These are phyloP conservation scores for Corylus heterophylla DNA, from an alignment of 306 rosid genomes.

Conservation along the genomic window DNA sequence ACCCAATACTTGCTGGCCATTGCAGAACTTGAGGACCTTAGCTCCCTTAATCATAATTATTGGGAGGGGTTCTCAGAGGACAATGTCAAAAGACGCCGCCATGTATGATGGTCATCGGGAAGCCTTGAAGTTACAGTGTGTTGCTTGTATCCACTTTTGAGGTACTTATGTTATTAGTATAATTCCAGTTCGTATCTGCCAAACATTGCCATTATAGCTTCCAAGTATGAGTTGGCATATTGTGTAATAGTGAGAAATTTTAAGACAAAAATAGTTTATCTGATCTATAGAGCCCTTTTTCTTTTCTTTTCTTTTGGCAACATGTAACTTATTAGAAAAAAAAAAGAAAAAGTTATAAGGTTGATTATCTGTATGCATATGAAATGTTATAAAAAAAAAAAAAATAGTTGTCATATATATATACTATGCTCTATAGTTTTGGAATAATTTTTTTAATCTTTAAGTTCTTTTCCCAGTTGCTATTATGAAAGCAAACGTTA, in stretches of 20 bases:
- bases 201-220: not conserved
- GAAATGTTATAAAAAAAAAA: not conserved
- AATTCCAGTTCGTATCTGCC: not conserved
- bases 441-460: not conserved
- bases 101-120: constrained; percentile 26
- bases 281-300: not conserved
- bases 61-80: constrained; percentile 75
- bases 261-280: not conserved
- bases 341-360: not conserved
- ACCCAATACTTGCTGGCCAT: constrained; percentile 86
- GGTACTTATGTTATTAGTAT: constrained; percentile 1
- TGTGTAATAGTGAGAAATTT: not conserved
- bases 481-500: too few species aligned
- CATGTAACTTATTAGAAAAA: not conserved
- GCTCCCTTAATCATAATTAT: constrained; percentile 60
- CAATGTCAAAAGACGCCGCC: constrained; percentile 78
- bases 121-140: not conserved
- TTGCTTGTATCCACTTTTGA: constrained; percentile 9
- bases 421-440: not conserved
- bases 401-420: not conserved
- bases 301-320: not conserved
- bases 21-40: constrained; percentile 88
- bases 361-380: not conserved
- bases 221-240: not conserved
- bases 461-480: too few species aligned